These are phyloP conservation scores for Daedalea quercina DNA, from an alignment of 768 basidiomycete genomes.

Conservation along the genomic window DNA sequence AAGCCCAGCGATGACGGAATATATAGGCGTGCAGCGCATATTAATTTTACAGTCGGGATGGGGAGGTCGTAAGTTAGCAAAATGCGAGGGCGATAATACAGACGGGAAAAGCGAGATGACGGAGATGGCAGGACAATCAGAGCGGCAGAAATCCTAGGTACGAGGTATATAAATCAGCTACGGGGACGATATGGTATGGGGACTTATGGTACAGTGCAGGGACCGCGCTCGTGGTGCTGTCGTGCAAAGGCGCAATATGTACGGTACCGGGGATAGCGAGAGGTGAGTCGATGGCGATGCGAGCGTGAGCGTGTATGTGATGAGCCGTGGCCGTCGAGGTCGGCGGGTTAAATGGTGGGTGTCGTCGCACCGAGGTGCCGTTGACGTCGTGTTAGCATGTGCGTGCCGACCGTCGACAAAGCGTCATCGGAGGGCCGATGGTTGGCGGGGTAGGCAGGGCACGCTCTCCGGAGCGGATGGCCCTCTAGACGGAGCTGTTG, in stretches of 20 bases:
- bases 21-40: neutral
- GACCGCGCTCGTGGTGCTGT: neutral
- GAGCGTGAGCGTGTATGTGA: too few relatives aligned
- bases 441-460: neutral
- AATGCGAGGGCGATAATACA: neutral
- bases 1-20: neutral
- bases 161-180: neutral
- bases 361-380: too few relatives aligned
- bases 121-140: neutral
- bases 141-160: neutral
- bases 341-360: too few relatives aligned
- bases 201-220: neutral
- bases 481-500: constrained; percentile 2
- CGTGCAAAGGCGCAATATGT: too few relatives aligned
- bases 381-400: too few relatives aligned
- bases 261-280: too few relatives aligned
- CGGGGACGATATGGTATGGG: neutral
- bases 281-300: too few relatives aligned
- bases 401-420: neutral
- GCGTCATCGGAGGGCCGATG: neutral
- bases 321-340: too few relatives aligned
- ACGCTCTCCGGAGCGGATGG: neutral
- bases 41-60: neutral
- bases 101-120: neutral
- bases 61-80: neutral